These are phyloP conservation scores for Tolypocladium capitatum DNA, from an alignment of 2,329 filamentous ascomycete species.

Conservation along the genomic window DNA sequence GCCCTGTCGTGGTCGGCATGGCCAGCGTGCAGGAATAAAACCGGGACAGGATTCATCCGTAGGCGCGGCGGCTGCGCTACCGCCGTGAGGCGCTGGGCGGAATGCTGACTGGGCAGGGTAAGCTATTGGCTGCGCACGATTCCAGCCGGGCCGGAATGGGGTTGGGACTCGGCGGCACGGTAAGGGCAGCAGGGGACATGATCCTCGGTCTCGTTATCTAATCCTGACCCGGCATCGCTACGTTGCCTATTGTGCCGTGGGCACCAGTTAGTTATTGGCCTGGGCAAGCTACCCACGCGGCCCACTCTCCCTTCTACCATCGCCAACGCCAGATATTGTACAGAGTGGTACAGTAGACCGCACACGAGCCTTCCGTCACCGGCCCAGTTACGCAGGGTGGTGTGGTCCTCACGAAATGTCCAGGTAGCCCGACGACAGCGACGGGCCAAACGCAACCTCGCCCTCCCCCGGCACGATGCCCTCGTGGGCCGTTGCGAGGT, in stretches of 20 bases:
- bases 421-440: constrained; percentile 22
- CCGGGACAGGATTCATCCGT: too few relatives aligned
- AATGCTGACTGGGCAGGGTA: neutral
- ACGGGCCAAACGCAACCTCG: constrained; percentile 18
- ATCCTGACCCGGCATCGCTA: neutral
- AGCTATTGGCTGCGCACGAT: neutral
- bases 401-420: constrained; percentile 12
- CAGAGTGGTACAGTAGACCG: neutral
- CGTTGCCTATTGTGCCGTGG: too few relatives aligned
- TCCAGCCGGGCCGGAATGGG: neutral
- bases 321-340: neutral
- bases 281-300: neutral
- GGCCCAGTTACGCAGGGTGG: neutral
- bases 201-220: neutral
- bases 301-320: neutral
- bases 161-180: neutral
- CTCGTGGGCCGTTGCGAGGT: constrained; percentile 35
- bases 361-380: neutral
- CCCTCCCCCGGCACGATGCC: constrained; percentile 15
- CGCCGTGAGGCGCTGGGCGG: neutral
- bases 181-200: neutral
- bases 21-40: too few relatives aligned
- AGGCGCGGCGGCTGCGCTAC: neutral
- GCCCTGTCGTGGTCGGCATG: too few relatives aligned
- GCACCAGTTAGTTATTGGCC: too few relatives aligned